phyloP scores from a whole-genome alignment of 2,329 filamentous ascomycete genomes.

The Epichloe baconii region DNA sequence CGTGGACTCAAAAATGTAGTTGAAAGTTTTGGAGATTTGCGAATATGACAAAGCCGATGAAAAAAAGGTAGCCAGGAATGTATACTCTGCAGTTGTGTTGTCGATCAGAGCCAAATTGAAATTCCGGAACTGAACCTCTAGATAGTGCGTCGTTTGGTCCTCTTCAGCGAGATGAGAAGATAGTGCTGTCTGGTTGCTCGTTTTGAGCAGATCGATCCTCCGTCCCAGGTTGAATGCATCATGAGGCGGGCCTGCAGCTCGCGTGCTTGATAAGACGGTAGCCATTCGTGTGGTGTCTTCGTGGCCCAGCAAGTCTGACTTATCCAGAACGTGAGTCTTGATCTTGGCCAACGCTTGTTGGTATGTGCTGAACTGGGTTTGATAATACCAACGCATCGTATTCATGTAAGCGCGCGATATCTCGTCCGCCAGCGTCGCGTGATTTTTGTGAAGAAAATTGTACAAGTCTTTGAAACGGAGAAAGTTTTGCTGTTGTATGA shows the following conservation, averaged over 20 bases:
- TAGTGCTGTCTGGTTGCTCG: conserved; percentile 59
- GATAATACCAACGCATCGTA: conserved; percentile 98
- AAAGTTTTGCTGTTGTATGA: conserved; percentile 89
- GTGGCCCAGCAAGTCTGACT: conserved; percentile 68
- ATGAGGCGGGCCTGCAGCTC: conserved; percentile 46
- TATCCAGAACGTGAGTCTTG: conserved; percentile 71
- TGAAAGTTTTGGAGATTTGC: conserved; percentile 69
- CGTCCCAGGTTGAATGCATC: conserved; percentile 85
- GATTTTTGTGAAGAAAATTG: conserved; percentile 70
- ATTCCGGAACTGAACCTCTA: conserved; percentile 83
- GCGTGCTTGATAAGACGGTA: conserved; percentile 36
- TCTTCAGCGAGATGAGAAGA: conserved; percentile 87
- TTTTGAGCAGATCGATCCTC: conserved; percentile 68
- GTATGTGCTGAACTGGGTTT: conserved; percentile 83
- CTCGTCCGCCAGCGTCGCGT: conserved; percentile 73
- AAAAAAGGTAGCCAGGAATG: conserved; percentile 85
- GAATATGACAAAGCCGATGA: conserved; percentile 61
- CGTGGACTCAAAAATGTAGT: conserved; percentile 79
- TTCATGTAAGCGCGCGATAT: conserved; percentile 91
- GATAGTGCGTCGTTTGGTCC: conserved; percentile 70
- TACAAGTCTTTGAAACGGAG: conserved; percentile 81
- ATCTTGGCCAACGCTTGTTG: conserved; percentile 72
- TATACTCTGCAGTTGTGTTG: conserved; percentile 90
- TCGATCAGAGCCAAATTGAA: conserved; percentile 91
- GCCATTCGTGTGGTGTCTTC: conserved; percentile 59